Base-by-base conservation (phyloP, 129 eudicot genomes). In the Centrapalus pauciflorus region DNA sequence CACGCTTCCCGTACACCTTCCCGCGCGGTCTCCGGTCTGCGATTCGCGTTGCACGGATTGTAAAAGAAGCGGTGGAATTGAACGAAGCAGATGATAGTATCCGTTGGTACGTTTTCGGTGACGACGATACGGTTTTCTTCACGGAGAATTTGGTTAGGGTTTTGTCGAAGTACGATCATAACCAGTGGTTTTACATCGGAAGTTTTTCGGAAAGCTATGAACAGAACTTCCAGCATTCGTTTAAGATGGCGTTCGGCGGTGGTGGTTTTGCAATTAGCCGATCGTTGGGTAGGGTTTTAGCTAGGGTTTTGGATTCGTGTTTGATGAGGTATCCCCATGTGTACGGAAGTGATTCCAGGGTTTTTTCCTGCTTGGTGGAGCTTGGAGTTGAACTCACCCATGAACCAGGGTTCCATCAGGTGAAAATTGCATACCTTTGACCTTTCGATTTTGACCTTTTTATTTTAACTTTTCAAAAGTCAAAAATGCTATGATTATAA, bases 401-500 rank as follows among this genome's bases (percentile, higher is more conserved):
- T 28, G 93, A 84, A 41, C 89, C 82, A n/a, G 97, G 97, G 34
- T 90, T 90, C 71, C 97, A 90, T 79, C 93, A 87, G 95, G 95
- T 84, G 7, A 70, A 40, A 20, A 38, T 1, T 38, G 12, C 24
- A 35, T 3, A 20, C 9, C 56, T 49, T 62, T 76, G 30, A 50
- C 52, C 10, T 61, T 60, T 60, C 7, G n/a, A n/a, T n/a, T n/a
- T n/a, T n/a, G n/a, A n/a, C n/a, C n/a, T n/a, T n/a, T n/a, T n/a
- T n/a, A n/a, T n/a, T n/a, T n/a, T n/a, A n/a, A n/a, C n/a, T n/a
- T 50, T 60, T 60, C 27, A 19, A 20, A n/a, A 60, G 30, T 34
- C 49, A 56, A 13, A 55, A 38, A n/a, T 28, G 12, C 5, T 16
- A 13, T 28, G 0, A 56, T 29, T 40, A 7, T 10, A 2, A n/a